Evolutionary conservation across 306 rosid genomes (phyloP).

Genomic region (Malus fusca): DNA sequence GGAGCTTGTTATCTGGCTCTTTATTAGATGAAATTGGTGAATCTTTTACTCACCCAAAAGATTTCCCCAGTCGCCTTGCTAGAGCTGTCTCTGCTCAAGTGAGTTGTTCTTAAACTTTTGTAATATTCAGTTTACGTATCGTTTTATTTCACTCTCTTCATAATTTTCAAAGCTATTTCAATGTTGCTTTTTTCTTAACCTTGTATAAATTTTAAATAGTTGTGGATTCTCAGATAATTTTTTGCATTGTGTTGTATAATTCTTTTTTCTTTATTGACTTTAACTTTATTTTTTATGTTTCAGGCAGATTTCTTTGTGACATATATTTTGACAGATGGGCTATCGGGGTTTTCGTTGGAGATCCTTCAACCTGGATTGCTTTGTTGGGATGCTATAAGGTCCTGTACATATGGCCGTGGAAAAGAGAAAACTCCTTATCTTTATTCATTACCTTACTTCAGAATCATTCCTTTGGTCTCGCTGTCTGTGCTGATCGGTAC

Average conservation of each 20-base stretch:
- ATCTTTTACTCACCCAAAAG: constrained; percentile 54
- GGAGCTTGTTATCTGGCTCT: constrained; percentile 84
- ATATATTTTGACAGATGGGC: constrained; percentile 76
- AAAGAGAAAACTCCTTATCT: constrained; percentile 54
- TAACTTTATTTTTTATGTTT: background rate
- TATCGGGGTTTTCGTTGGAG: constrained; percentile 89
- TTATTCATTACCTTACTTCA: constrained; percentile 62
- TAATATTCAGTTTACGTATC: background rate
- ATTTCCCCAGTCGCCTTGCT: constrained; percentile 68
- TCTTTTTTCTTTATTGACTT: background rate
- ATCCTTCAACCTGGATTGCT: constrained; percentile 80
- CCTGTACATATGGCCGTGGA: constrained; percentile 27
- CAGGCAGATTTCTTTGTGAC: constrained; percentile 97
- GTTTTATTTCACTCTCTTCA: background rate
- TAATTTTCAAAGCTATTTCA: background rate
- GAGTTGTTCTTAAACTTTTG: constrained; percentile 14
- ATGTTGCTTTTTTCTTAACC: background rate
- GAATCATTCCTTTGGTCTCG: constrained; percentile 66
- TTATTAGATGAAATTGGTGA: constrained; percentile 73
- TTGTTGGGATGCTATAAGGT: constrained; percentile 50
- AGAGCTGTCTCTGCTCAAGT: constrained; percentile 77
- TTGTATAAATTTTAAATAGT: background rate
- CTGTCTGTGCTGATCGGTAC: constrained; percentile 71
- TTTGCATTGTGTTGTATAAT: background rate
- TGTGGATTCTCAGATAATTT: background rate